Percentiles rank a stretch among this genome's conserved stretches.
Evolutionary conservation across 1,284 basidiomycete species (phyloP).

Genomic region (Bjerkandera adusta): DNA sequence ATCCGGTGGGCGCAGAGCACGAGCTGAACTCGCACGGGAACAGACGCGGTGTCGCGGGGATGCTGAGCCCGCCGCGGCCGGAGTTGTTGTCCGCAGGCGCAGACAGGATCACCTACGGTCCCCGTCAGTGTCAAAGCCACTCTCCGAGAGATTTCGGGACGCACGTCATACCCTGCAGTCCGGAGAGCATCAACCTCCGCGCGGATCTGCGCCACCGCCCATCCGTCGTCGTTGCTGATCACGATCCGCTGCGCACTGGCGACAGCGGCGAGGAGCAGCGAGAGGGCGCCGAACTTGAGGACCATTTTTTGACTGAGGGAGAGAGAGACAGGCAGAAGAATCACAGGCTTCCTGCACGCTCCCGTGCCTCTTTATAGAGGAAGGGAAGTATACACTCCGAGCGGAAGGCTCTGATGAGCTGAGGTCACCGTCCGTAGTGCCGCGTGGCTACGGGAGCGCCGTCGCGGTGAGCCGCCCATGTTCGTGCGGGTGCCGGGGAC

Average conservation of each 20-base stretch:
- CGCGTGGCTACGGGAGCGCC: too few relatives aligned
- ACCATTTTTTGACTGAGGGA: neutral
- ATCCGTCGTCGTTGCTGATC: constrained; percentile 49
- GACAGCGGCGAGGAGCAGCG: constrained; percentile 1
- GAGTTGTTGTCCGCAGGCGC: constrained; percentile 42
- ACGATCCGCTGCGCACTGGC: constrained; percentile 24
- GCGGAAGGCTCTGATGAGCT: too few relatives aligned
- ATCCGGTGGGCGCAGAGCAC: constrained; percentile 13
- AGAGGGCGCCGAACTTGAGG: neutral
- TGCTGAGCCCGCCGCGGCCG: constrained; percentile 37
- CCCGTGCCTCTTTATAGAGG: too few relatives aligned
- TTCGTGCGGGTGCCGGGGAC: too few relatives aligned
- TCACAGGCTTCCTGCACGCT: neutral
- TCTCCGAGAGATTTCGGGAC: constrained; percentile 15
- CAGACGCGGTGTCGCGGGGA: constrained; percentile 25
- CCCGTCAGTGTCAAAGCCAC: neutral
- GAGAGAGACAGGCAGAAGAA: neutral
- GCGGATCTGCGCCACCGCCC: constrained; percentile 50
- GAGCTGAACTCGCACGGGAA: constrained; percentile 18
- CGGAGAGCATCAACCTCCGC: constrained; percentile 40
- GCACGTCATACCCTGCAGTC: constrained; percentile 39
- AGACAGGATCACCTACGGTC: constrained; percentile 38
- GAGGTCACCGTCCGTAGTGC: too few relatives aligned
- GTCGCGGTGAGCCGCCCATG: too few relatives aligned
- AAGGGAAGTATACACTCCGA: too few relatives aligned